Percentiles rank a stretch among this genome's conserved stretches.
Conservation (phyloP, 2,329 filamentous ascomycete species). For the Colletotrichum brevisporum region DNA sequence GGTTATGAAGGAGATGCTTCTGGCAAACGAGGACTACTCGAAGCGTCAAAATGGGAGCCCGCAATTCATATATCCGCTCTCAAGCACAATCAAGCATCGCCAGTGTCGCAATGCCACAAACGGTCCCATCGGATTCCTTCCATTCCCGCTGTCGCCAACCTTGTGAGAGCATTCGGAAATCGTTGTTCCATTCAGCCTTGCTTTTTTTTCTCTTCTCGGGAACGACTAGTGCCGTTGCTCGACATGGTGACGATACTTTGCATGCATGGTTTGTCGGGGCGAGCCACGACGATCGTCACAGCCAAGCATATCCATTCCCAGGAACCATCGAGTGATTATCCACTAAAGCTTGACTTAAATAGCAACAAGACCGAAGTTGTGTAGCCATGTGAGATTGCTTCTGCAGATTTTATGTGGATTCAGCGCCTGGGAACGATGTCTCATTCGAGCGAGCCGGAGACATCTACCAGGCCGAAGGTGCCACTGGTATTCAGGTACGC, state of each 20-base stretch:
- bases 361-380: neutral
- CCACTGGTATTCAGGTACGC: constrained; percentile 12
- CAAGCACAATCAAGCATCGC: constrained; percentile 3
- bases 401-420: neutral
- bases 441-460: neutral
- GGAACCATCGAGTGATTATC: constrained; percentile 2
- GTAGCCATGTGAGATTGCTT: neutral
- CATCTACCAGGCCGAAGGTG: neutral
- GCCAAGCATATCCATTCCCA: neutral
- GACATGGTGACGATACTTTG: constrained; percentile 16
- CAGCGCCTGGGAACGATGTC: neutral
- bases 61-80: neutral
- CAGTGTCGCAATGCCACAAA: constrained; percentile 4
- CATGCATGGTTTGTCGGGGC: neutral
- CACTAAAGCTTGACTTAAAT: neutral
- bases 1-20: neutral
- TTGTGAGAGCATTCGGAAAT: constrained; percentile 22
- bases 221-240: constrained; percentile 19
- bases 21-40: neutral
- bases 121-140: constrained; percentile 10
- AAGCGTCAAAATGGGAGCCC: neutral
- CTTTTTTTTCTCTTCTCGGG: neutral
- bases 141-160: constrained; percentile 27
- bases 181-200: constrained; percentile 4
- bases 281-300: neutral